A percentile compares a stretch with the other conserved stretches of the same genome.
These are phyloP conservation scores for Tetracentron sinense DNA, from an alignment of 164 flowering plant species.

Conservation along the genomic window DNA sequence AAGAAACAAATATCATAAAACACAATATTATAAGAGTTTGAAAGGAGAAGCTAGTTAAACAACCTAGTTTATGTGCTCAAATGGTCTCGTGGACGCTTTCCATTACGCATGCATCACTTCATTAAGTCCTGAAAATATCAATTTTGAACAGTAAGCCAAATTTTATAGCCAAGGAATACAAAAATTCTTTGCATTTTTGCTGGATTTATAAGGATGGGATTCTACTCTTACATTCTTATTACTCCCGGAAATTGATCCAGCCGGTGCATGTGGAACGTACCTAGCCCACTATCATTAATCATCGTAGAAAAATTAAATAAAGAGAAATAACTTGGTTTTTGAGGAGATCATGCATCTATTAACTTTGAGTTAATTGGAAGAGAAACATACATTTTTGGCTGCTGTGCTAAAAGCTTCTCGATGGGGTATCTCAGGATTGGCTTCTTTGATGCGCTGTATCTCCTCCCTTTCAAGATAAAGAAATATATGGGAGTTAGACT, in stretches of 20 bases:
- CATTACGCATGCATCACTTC: neutral
- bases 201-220: neutral
- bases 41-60: neutral
- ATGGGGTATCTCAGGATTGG: conserved; percentile 63
- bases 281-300: conserved; percentile 51
- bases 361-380: neutral
- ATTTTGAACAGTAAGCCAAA: neutral
- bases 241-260: conserved; percentile 29
- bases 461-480: conserved; percentile 40
- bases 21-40: neutral
- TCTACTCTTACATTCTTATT: conserved; percentile 25
- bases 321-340: neutral
- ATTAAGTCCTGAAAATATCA: neutral
- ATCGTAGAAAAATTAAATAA: neutral
- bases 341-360: neutral
- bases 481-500: neutral
- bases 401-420: conserved; percentile 69
- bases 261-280: conserved; percentile 47
- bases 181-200: neutral
- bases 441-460: conserved; percentile 64
- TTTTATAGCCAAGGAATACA: neutral
- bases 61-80: neutral
- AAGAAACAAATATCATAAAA: neutral
- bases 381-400: conserved; percentile 49
- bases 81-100: neutral